These are phyloP conservation scores for Fusarium austroafricanum DNA, from an alignment of 2,329 filamentous ascomycete species.

Conservation along the genomic window DNA sequence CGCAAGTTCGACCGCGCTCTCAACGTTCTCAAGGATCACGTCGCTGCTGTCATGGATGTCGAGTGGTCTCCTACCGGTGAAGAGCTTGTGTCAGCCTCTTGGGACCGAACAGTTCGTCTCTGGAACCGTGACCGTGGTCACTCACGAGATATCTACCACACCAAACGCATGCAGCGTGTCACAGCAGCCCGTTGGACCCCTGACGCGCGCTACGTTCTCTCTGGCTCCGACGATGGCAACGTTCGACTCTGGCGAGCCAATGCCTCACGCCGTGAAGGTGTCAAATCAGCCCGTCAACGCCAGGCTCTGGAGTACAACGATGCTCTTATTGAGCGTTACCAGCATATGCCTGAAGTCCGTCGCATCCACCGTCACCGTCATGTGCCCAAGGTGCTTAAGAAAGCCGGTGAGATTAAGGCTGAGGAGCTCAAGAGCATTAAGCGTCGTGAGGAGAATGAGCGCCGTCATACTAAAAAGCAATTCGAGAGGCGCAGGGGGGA, in stretches of 20 bases:
- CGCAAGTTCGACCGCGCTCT: slow-evolving; percentile 87
- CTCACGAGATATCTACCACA: slow-evolving; percentile 94
- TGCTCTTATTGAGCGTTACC: slow-evolving; percentile 83
- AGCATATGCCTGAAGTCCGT: slow-evolving; percentile 95
- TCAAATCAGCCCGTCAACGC: slow-evolving; percentile 86
- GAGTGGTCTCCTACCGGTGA: slow-evolving; percentile 95
- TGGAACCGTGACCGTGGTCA: slow-evolving; percentile 86
- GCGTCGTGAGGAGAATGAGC: slow-evolving; percentile 91
- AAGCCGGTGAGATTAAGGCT: slow-evolving; percentile 92
- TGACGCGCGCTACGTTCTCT: slow-evolving; percentile 89
- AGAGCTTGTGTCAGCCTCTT: slow-evolving; percentile 89
- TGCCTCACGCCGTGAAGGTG: slow-evolving; percentile 82
- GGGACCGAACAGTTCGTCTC: slow-evolving; percentile 85
- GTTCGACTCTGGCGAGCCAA: slow-evolving; percentile 87
- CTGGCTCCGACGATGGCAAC: slow-evolving; percentile 94
- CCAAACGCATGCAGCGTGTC: slow-evolving; percentile 96
- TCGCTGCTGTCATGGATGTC: slow-evolving; percentile 93
- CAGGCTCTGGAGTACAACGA: slow-evolving; percentile 94
- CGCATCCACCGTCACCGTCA: slow-evolving; percentile 93
- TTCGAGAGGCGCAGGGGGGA: slow-evolving; percentile 78
- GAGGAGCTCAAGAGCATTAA: slow-evolving; percentile 91
- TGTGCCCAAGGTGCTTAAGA: slow-evolving; percentile 92
- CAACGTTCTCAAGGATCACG: slow-evolving; percentile 91
- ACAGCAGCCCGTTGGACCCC: slow-evolving; percentile 87
- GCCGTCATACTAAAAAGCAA: slow-evolving; percentile 89